These are phyloP conservation scores for Pseudocercospora cruenta DNA, from an alignment of 2,329 filamentous ascomycete species.

Conservation along the genomic window DNA sequence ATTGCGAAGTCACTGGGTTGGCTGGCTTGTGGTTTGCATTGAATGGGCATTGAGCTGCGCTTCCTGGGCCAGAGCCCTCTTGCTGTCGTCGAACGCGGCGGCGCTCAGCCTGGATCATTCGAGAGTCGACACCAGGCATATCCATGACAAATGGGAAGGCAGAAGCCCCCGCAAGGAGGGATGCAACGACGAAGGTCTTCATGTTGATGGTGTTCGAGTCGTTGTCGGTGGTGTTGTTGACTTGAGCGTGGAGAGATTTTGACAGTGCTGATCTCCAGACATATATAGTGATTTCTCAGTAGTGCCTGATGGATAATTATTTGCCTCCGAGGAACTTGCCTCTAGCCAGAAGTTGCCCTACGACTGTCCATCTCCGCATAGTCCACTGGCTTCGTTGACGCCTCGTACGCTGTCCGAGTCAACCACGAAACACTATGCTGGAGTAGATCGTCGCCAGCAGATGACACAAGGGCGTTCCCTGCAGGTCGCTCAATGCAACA, in stretches of 20 bases:
- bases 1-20: constrained; percentile 38
- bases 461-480: constrained; percentile 9
- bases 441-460: constrained; percentile 4
- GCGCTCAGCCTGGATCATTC: constrained; percentile 14
- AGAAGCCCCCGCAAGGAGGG: constrained; percentile 31
- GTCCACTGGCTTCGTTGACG: constrained; percentile 2
- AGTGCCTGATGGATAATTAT: neutral
- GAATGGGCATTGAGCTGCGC: constrained; percentile 42
- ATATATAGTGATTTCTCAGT: constrained; percentile 4
- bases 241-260: neutral
- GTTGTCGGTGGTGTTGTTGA: neutral
- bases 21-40: constrained; percentile 46
- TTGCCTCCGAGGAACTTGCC: constrained; percentile 13
- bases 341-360: constrained; percentile 3
- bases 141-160: constrained; percentile 47
- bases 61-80: constrained; percentile 28
- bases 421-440: constrained; percentile 6
- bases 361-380: neutral
- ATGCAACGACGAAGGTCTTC: constrained; percentile 32
- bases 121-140: constrained; percentile 32
- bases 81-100: constrained; percentile 19
- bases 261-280: constrained; percentile 7
- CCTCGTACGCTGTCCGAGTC: constrained; percentile 7
- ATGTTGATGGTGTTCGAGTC: constrained; percentile 21
- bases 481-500: constrained; percentile 2